These are phyloP conservation scores for Polychytrium aggregatum DNA, from an alignment of 192 early-diverging fungal species.

Conservation along the genomic window DNA sequence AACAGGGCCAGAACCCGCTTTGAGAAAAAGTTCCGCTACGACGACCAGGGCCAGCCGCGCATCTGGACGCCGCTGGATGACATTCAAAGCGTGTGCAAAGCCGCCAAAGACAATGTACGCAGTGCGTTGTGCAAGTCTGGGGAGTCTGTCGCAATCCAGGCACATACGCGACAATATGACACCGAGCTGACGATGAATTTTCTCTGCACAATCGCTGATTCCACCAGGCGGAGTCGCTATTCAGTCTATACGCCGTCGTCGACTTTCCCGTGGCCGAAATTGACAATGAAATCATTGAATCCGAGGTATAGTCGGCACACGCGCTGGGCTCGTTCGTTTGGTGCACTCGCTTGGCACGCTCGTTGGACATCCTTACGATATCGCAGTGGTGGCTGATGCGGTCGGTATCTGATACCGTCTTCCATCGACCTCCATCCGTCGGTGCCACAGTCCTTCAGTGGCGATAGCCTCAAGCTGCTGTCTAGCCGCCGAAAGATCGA, in stretches of 20 bases:
- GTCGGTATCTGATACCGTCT: too few species aligned
- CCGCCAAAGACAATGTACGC: conserved; percentile 56
- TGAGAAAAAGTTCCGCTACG: conserved; percentile 89
- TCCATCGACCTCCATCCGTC: too few species aligned
- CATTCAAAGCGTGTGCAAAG: conserved; percentile 76
- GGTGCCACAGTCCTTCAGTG: too few species aligned
- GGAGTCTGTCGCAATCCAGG: too few species aligned
- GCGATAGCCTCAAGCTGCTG: too few species aligned
- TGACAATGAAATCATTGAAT: conserved; percentile 19
- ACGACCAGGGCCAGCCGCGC: conserved; percentile 80
- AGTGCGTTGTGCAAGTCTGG: conserved; percentile 8
- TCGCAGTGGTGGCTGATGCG: too few species aligned
- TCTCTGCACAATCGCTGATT: conserved; percentile 11
- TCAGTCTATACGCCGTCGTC: conserved; percentile 63
- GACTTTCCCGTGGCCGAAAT: conserved; percentile 33
- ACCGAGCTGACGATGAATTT: background rate
- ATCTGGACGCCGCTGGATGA: conserved; percentile 94
- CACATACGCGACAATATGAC: too few species aligned
- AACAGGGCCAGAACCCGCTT: conserved; percentile 72
- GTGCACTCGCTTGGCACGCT: too few species aligned
- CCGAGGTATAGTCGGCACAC: conserved; percentile 26
- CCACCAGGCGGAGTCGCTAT: conserved; percentile 41
- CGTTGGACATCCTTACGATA: too few species aligned
- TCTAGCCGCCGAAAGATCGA: background rate
- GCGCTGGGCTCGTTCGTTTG: too few species aligned